Evolutionary conservation across 2,329 filamentous ascomycete species (phyloP), one percentile per base, ranked within the genome.

Genomic region (Pestalotiopsis sp.): DNA sequence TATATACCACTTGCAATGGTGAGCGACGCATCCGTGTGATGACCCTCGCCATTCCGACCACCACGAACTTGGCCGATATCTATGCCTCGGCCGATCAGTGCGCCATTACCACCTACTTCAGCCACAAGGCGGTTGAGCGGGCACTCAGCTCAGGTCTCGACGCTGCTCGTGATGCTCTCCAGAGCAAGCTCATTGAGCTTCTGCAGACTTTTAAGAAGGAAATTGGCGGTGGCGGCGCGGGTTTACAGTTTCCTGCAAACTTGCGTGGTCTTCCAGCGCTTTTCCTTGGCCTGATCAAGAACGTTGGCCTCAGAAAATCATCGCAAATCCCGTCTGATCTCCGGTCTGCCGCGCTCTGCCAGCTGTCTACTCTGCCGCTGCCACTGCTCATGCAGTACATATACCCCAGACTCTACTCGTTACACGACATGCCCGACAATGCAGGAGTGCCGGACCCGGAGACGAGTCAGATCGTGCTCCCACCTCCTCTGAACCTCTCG

Each of bases 1-100:
- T 99, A 39, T 96, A 99, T 80, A 99, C 96, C 1, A 99, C 94
- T 1, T 98, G 95, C 84, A 98, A 98, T 76, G 96, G 96, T 64
- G 96, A 99, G 83, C 89, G 96, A 74, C 90, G 96, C 67, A 99
- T 99, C 74, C 89, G 96, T 71, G 96, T 99, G 59, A 87, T 98
- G 86, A 99, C 96, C 0, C 84, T 99, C 71, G 92, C 94, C 44
- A 88, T 99, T 64, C 96, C 96, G 0, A 98, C 96, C 0, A 98
- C 96, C 0, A 92, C 94, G 71, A 95, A 90, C 76, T 82, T 99
- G 69, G 93, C 94, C 3, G 94, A 97, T 76, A 85, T 98, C 20
- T 99, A 98, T 78, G 94, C 96, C 9, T 97, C 94, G 4, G 96
- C 96, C 0, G 96, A 99, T 76, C 95, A 98, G 80, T 91, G 92